These are phyloP conservation scores for Centaurea solstitialis DNA, from an alignment of 129 eudicot genomes.

Conservation along the genomic window DNA sequence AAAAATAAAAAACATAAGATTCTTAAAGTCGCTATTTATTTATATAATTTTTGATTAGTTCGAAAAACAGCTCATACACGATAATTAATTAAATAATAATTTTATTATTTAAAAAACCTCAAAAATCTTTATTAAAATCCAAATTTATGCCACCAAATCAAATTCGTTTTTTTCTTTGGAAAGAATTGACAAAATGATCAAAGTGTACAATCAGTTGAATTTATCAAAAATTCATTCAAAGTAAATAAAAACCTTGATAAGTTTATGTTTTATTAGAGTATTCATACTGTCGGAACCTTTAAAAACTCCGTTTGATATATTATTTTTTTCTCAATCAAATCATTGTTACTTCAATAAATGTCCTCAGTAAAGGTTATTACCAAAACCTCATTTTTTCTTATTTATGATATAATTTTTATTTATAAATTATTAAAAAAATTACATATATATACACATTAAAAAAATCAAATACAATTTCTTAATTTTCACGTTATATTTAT, in stretches of 20 bases:
- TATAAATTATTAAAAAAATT: too few species aligned
- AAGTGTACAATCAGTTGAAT: background rate
- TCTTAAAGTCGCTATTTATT: background rate
- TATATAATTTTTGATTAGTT: background rate
- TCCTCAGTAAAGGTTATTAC: too few species aligned
- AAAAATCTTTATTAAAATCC: background rate
- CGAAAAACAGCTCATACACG: background rate
- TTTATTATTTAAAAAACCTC: background rate
- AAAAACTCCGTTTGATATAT: too few species aligned
- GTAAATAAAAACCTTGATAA: background rate
- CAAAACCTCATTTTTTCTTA: too few species aligned
- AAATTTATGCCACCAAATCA: background rate
- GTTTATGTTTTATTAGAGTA: too few species aligned
- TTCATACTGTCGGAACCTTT: too few species aligned
- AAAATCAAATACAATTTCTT: too few species aligned
- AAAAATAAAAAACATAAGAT: background rate
- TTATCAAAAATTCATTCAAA: background rate
- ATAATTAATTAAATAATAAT: background rate
- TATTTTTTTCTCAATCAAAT: too few species aligned
- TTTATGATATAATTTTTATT: too few species aligned
- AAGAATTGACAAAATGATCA: background rate
- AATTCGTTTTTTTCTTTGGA: background rate
- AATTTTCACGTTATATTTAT: too few species aligned
- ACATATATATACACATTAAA: too few species aligned
- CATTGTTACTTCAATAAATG: too few species aligned